Base-by-base conservation (phyloP, 805 yeast genomes). In the Starmera quercuum region DNA sequence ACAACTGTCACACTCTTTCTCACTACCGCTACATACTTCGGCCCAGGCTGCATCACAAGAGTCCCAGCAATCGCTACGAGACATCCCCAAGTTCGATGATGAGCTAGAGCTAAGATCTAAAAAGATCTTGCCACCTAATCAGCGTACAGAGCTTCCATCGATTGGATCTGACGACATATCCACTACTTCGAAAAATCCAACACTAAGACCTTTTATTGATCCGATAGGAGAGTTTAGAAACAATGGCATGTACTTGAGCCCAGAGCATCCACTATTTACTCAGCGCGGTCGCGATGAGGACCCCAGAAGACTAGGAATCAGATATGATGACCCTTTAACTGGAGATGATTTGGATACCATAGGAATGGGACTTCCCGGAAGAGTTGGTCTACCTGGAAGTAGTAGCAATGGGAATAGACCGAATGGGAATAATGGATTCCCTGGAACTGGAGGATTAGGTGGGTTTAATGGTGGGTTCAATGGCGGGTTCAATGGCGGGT, bases 161-260 rank as follows among this genome's bases (percentile, higher is more conserved):
- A 61, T 71, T 25, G 83, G 82, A 0, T 68, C 64, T 21, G 48
- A 61, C 10, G 83, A 76, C 47, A 28, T 59, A 68, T 38, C 81
- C 80, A 44, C 63, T 32, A 58, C 68, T 20, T n/a, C 59, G 39
- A 49, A 54, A 34, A 47, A 67, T 33, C 79, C 79, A 4, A 41
- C 45, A 3, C 39, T 71, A 41, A 53, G 53, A 36, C 72, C 74
- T 1, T 63, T 44, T 29, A 25, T 67, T 5, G 75, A 69, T 42
- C 75, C 75, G 4, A 41, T 52, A 6, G 35, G 44, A 4, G 22
- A 32, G 19, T 20, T 28, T 4, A 29, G 18, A 13, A 33, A 51
- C 20, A 73, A 74, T 11, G 82, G 81, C 0, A 74, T 75, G 82
- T 55, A 68, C 35, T 75, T 78, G 1, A 61, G 71, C 4, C 46